These are phyloP conservation scores for Hypoxylon lienhwacheense DNA, from an alignment of 495 filamentous ascomycete species.

Conservation along the genomic window DNA sequence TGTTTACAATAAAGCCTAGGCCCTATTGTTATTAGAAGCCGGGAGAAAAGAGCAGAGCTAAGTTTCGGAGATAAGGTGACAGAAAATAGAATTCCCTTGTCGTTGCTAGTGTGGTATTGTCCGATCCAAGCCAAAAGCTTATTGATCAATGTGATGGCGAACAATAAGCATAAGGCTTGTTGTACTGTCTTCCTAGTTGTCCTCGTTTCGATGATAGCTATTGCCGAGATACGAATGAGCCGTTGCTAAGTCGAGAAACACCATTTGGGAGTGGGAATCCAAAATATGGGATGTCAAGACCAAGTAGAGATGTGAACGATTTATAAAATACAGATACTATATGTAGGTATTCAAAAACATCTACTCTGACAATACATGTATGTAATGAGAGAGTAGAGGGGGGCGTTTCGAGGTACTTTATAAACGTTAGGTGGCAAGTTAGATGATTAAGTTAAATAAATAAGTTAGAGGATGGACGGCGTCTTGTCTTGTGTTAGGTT, in stretches of 20 bases:
- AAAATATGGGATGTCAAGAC: constrained; percentile 1
- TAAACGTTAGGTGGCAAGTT: too few relatives aligned
- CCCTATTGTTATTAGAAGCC: constrained; percentile 19
- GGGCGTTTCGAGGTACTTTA: too few relatives aligned
- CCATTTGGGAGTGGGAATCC: constrained; percentile 31
- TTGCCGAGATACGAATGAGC: background rate
- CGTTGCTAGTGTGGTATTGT: constrained; percentile 8
- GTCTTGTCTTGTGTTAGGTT: too few relatives aligned
- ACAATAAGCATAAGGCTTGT: constrained; percentile 10
- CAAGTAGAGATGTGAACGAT: background rate
- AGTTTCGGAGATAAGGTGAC: constrained; percentile 27
- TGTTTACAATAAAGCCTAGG: too few relatives aligned
- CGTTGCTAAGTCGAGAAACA: constrained; percentile 10
- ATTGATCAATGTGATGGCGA: constrained; percentile 5
- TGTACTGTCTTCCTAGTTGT: constrained; percentile 10
- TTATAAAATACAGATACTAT: too few relatives aligned
- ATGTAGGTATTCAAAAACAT: too few relatives aligned
- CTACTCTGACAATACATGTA: too few relatives aligned
- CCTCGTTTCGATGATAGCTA: constrained; percentile 11
- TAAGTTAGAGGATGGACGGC: too few relatives aligned
- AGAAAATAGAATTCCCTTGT: constrained; percentile 21
- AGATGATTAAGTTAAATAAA: too few relatives aligned
- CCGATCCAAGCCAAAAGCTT: constrained; percentile 5
- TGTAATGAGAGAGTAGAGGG: too few relatives aligned
- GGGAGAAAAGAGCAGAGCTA: constrained; percentile 25